Percentiles rank a stretch among this genome's conserved stretches.
These are phyloP conservation scores for Microbotryum silenes-acaulis DNA, from an alignment of 1,284 basidiomycete species.

Conservation along the genomic window DNA sequence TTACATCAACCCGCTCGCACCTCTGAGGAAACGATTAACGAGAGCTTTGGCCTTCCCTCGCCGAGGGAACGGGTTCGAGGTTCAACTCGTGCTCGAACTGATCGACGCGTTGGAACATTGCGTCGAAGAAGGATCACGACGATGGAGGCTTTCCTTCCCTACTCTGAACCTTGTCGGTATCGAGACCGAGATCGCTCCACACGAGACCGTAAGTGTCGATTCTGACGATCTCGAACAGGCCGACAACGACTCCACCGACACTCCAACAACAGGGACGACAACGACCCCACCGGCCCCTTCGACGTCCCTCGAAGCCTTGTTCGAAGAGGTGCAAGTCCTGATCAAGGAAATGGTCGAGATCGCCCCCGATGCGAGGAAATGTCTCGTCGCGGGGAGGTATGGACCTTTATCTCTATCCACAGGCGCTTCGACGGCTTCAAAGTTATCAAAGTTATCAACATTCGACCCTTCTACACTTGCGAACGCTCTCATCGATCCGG, in stretches of 20 bases:
- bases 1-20: conserved; percentile 21
- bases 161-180: too few relatives aligned
- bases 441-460: too few relatives aligned
- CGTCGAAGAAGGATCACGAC: conserved; percentile 29
- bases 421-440: neutral
- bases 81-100: conserved; percentile 47
- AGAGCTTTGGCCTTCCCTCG: conserved; percentile 11
- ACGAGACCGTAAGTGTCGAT: too few relatives aligned
- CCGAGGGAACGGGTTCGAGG: conserved; percentile 11
- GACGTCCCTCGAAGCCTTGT: neutral
- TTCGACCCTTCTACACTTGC: neutral
- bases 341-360: conserved; percentile 25
- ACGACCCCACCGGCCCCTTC: too few relatives aligned
- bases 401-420: conserved; percentile 8
- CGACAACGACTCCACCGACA: neutral
- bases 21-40: conserved; percentile 26
- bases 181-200: too few relatives aligned
- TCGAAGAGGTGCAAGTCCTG: conserved; percentile 24
- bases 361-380: conserved; percentile 23
- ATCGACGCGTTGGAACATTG: conserved; percentile 64
- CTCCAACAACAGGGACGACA: neutral
- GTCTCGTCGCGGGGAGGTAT: conserved; percentile 21
- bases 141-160: too few relatives aligned
- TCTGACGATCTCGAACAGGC: neutral
- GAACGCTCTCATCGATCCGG: conserved; percentile 1